These are phyloP conservation scores for Panicum hallii DNA, from an alignment of 202 grass and related monocot species.

Conservation along the genomic window DNA sequence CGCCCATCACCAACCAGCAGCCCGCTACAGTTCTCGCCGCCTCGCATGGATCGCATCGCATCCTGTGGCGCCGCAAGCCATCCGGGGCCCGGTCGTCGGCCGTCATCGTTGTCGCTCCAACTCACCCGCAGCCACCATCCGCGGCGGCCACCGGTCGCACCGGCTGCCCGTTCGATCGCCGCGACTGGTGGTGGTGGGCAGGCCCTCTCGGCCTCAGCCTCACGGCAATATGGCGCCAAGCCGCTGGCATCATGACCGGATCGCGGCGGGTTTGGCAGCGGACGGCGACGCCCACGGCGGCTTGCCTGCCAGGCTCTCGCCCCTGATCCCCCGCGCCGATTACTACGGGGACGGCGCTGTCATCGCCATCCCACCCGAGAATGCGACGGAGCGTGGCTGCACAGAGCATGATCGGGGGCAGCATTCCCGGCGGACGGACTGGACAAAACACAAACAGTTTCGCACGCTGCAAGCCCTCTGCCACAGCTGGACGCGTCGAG, in stretches of 20 bases:
- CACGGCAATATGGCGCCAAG: neutral
- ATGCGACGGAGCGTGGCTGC: neutral
- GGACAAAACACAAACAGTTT: neutral
- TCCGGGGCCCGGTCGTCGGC: neutral
- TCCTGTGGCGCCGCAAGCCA: neutral
- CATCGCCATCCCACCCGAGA: neutral
- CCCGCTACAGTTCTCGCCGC: constrained; percentile 14
- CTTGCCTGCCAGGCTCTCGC: neutral
- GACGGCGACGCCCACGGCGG: constrained; percentile 32
- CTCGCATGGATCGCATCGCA: neutral
- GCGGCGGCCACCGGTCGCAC: too few relatives aligned
- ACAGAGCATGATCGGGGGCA: neutral
- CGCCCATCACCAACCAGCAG: too few relatives aligned
- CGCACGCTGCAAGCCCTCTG: neutral
- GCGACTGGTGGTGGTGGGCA: neutral
- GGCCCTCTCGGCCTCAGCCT: neutral
- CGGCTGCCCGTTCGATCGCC: too few relatives aligned
- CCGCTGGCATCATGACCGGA: constrained; percentile 6
- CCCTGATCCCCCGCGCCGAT: neutral
- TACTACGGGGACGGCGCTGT: constrained; percentile 6
- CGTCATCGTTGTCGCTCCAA: constrained; percentile 7
- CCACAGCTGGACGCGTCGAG: constrained; percentile 2
- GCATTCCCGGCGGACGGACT: neutral
- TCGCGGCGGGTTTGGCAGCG: constrained; percentile 17
- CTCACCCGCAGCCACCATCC: constrained; percentile 15